Percentiles rank a stretch among this genome's conserved stretches.
Evolutionary conservation across 2,329 filamentous ascomycete genomes (phyloP).

Genomic region (Emmonsiellopsis sp.): DNA sequence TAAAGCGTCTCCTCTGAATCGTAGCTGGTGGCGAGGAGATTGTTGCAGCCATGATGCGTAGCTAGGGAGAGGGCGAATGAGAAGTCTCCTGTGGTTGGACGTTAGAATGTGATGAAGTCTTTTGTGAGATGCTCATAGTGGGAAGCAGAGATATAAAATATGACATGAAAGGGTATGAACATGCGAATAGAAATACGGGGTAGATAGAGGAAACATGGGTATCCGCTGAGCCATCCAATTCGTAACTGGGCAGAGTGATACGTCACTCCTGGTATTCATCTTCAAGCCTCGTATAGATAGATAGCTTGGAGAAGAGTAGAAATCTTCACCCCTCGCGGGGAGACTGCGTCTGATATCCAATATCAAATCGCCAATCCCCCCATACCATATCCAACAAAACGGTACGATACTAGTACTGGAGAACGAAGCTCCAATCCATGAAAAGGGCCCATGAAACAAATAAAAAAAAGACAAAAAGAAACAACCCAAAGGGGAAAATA

Average conservation of each 20-base stretch:
- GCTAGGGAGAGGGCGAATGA: slow-evolving; percentile 39
- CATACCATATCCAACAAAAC: too few relatives aligned
- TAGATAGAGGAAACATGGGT: neutral
- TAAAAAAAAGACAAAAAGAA: neutral
- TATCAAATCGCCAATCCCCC: too few relatives aligned
- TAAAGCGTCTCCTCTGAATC: slow-evolving; percentile 42
- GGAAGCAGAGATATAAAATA: slow-evolving; percentile 2
- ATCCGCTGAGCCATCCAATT: neutral
- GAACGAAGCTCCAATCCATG: too few relatives aligned
- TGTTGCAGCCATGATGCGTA: slow-evolving; percentile 30
- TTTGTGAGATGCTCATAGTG: neutral
- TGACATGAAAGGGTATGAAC: neutral
- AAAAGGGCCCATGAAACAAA: neutral
- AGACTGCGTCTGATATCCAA: too few relatives aligned
- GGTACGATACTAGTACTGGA: too few relatives aligned
- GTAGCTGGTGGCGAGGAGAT: slow-evolving; percentile 36
- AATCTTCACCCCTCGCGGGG: too few relatives aligned
- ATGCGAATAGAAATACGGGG: neutral
- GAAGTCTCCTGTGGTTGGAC: slow-evolving; percentile 32
- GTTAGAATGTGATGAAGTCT: slow-evolving; percentile 9
- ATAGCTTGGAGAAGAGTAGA: too few relatives aligned
- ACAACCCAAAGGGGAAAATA: too few relatives aligned
- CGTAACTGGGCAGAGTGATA: neutral
- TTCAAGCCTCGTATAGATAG: neutral
- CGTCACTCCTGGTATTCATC: neutral